Conservation (phyloP, 2,329 filamentous ascomycete species). For the Verticillium nubilum region DNA sequence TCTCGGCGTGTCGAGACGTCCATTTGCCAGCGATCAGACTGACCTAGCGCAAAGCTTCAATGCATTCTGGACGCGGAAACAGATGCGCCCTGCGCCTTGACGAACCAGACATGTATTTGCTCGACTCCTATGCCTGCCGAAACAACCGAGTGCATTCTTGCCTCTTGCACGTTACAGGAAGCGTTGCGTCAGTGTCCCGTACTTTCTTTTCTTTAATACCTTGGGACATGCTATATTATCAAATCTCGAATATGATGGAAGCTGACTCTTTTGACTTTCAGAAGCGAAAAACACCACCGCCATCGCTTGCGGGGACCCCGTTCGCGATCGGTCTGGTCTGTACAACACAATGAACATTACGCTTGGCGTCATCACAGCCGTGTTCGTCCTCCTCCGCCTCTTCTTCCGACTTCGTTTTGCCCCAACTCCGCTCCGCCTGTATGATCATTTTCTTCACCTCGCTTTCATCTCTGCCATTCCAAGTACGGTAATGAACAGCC, state of each 20-base stretch:
- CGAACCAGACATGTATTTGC: background rate
- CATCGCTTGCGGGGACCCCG: slow-evolving; percentile 11
- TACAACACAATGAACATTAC: slow-evolving; percentile 13
- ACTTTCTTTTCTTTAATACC: background rate
- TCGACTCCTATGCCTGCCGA: background rate
- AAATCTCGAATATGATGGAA: no score
- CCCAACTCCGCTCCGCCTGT: slow-evolving; percentile 25
- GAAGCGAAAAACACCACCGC: slow-evolving; percentile 10
- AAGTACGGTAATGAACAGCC: slow-evolving; percentile 19
- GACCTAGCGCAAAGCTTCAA: background rate
- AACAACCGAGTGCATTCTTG: background rate
- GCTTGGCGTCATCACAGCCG: slow-evolving; percentile 23
- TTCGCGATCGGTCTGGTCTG: slow-evolving; percentile 6
- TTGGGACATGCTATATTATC: background rate
- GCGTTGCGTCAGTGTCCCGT: background rate
- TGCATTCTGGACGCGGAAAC: background rate
- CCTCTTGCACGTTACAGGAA: background rate
- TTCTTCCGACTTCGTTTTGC: slow-evolving; percentile 23
- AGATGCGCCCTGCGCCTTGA: background rate
- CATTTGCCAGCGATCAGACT: background rate
- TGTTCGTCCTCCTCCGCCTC: slow-evolving; percentile 36
- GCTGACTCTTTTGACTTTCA: background rate
- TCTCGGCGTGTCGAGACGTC: no score
- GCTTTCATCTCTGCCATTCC: slow-evolving; percentile 13
- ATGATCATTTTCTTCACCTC: slow-evolving; percentile 28